Conservation (phyloP, 2,329 filamentous ascomycete genomes). For the Diaporthe ilicicola region DNA sequence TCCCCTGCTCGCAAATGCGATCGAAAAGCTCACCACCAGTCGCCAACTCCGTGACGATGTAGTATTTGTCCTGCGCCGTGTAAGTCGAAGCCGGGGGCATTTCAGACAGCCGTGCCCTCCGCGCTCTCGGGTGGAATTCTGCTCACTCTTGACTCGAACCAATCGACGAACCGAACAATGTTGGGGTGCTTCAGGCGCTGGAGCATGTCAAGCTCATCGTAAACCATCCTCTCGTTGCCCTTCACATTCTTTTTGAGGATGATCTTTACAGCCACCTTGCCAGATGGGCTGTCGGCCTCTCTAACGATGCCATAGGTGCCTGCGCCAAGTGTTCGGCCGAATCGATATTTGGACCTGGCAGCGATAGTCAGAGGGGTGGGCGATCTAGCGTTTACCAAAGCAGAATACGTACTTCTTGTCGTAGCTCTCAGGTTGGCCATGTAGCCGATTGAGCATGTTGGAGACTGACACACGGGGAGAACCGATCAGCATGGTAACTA, state of each 20-base stretch:
- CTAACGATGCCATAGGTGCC: constrained; percentile 98
- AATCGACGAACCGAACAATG: constrained; percentile 97
- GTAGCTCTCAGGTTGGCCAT: constrained; percentile 97
- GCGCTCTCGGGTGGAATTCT: not conserved
- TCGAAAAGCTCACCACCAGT: constrained; percentile 97
- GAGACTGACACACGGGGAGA: constrained; percentile 64
- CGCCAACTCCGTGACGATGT: constrained; percentile 96
- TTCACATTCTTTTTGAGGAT: constrained; percentile 99
- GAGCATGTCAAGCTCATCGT: constrained; percentile 94
- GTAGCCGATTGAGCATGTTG: constrained; percentile 93
- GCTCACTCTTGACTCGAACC: constrained; percentile 95
- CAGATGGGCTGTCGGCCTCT: constrained; percentile 85
- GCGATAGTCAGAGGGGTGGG: constrained; percentile 30
- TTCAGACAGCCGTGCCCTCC: not conserved
- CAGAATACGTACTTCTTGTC: constrained; percentile 83
- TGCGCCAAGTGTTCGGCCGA: constrained; percentile 92
- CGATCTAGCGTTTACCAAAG: constrained; percentile 33
- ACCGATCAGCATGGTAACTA: constrained; percentile 30
- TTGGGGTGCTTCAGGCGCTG: constrained; percentile 91
- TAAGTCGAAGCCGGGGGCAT: not conserved
- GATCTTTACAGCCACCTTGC: constrained; percentile 96
- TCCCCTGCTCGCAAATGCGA: constrained; percentile 96
- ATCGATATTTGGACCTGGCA: constrained; percentile 82
- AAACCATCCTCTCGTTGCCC: constrained; percentile 98
- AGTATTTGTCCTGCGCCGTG: constrained; percentile 88